phyloP scores from a whole-genome alignment of 1,284 basidiomycete species.

The Phellinidium pouzarii region DNA sequence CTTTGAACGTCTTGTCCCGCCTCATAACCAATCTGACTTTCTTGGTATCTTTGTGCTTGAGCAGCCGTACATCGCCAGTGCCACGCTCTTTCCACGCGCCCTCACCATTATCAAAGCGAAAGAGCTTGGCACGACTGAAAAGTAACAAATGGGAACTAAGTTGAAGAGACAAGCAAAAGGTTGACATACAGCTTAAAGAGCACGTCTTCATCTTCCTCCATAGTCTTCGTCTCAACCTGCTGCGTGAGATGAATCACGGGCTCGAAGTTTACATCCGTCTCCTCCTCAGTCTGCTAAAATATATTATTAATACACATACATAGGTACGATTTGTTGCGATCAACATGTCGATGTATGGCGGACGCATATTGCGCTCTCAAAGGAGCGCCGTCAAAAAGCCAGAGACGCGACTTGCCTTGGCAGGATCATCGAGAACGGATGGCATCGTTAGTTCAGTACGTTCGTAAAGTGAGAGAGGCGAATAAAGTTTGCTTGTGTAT shows the following conservation, averaged over 20 bases:
- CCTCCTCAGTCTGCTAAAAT: slow-evolving; percentile 57
- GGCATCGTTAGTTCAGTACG: slow-evolving; percentile 10
- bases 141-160: slow-evolving; percentile 2
- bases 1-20: slow-evolving; percentile 99
- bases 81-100: slow-evolving; percentile 98
- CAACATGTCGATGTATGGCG: not conserved
- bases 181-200: slow-evolving; percentile 91
- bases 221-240: slow-evolving; percentile 90
- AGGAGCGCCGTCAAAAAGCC: not conserved
- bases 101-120: slow-evolving; percentile 81
- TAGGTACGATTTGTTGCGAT: slow-evolving; percentile 13
- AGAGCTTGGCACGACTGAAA: slow-evolving; percentile 93
- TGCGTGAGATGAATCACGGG: slow-evolving; percentile 97
- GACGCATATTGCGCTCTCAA: slow-evolving; percentile 1
- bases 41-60: slow-evolving; percentile 83
- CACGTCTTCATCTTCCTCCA: slow-evolving; percentile 91
- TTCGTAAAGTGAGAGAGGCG: not conserved
- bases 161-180: slow-evolving; percentile 24
- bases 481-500: not conserved
- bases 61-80: slow-evolving; percentile 86
- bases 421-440: slow-evolving; percentile 16
- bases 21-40: slow-evolving; percentile 98
- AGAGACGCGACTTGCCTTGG: slow-evolving; percentile 8
- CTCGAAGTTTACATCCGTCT: slow-evolving; percentile 89
- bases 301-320: slow-evolving; percentile 1